These are phyloP conservation scores for Ascochyta pisi DNA, from an alignment of 2,329 filamentous ascomycete species.

Conservation along the genomic window DNA sequence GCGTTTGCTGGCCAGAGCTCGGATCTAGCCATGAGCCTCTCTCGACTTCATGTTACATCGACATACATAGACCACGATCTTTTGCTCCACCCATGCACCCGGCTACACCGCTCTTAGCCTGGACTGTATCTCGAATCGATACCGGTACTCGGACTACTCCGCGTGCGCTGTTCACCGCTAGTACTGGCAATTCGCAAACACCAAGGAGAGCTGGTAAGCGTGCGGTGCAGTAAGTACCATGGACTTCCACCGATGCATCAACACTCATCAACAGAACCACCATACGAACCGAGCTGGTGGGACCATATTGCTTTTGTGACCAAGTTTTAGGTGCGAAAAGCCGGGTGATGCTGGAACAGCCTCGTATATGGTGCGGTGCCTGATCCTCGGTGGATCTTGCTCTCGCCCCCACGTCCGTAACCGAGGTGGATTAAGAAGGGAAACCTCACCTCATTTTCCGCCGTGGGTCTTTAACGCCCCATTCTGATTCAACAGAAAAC, in stretches of 20 bases:
- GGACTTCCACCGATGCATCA: neutral
- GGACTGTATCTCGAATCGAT: neutral
- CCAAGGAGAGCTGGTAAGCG: neutral
- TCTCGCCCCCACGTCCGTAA: conserved; percentile 38
- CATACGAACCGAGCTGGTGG: neutral
- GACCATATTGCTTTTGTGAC: conserved; percentile 38
- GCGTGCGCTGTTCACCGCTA: neutral
- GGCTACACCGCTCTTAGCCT: neutral
- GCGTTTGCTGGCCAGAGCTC: conserved; percentile 27
- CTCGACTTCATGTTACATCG: conserved; percentile 18
- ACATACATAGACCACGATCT: conserved; percentile 5
- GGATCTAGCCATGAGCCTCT: conserved; percentile 22
- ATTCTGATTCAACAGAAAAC: neutral
- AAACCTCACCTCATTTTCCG: conserved; percentile 26
- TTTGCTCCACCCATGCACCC: conserved; percentile 10
- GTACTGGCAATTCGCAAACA: neutral
- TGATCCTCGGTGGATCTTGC: conserved; percentile 36
- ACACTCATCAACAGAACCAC: neutral
- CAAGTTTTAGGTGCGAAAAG: conserved; percentile 28
- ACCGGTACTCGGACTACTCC: neutral
- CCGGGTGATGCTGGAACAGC: conserved; percentile 25
- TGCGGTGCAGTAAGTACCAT: neutral
- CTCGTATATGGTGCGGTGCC: conserved; percentile 37
- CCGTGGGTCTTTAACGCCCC: neutral
- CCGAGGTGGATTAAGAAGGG: conserved; percentile 22